Evolutionary conservation across 2,329 filamentous ascomycete genomes (phyloP).

Genomic region (Polychaeton citri): DNA sequence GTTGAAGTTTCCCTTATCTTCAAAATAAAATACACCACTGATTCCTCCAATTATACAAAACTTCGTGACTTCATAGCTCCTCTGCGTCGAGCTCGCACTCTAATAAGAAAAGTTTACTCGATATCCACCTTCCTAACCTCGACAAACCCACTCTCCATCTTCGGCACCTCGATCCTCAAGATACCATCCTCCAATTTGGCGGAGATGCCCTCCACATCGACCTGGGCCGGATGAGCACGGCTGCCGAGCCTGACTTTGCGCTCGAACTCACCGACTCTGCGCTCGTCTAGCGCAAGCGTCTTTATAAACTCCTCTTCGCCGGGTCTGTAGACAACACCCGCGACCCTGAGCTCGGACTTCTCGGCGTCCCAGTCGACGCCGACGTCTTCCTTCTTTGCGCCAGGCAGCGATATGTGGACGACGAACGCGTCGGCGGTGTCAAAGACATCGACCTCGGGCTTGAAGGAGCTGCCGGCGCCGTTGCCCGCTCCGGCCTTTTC

Average conservation of each 20-base stretch:
- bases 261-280: constrained; percentile 63
- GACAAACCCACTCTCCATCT: constrained; percentile 51
- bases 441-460: constrained; percentile 63
- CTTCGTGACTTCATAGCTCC: background rate
- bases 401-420: constrained; percentile 61
- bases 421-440: constrained; percentile 52
- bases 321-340: constrained; percentile 60
- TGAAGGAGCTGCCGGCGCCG: constrained; percentile 27
- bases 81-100: background rate
- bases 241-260: constrained; percentile 50
- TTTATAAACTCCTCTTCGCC: constrained; percentile 57
- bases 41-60: no score
- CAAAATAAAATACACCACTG: no score
- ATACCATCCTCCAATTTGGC: constrained; percentile 72
- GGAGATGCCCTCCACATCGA: constrained; percentile 55
- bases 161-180: constrained; percentile 63
- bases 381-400: constrained; percentile 66
- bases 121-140: constrained; percentile 40
- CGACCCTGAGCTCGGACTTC: constrained; percentile 49
- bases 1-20: no score
- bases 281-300: constrained; percentile 50
- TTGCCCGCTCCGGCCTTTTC: constrained; percentile 28
- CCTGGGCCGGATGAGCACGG: constrained; percentile 41
- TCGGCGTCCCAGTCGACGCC: constrained; percentile 64
- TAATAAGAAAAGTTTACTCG: constrained; percentile 20